These are phyloP conservation scores for Diphasiastrum complanatum DNA, from an alignment of 83 land plant genomes.

Conservation along the genomic window DNA sequence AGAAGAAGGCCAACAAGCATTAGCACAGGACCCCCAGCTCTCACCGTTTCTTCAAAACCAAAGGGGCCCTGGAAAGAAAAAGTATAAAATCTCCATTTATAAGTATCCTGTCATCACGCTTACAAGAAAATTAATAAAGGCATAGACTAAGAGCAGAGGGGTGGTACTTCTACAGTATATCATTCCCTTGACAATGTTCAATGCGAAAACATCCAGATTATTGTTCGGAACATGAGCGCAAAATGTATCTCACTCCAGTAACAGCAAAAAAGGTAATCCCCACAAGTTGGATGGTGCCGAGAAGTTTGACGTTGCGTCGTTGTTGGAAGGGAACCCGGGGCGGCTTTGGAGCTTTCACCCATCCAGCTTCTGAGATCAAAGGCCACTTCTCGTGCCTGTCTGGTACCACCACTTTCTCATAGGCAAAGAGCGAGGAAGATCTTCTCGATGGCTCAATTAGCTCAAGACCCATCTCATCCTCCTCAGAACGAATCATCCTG, in stretches of 20 bases:
- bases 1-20: constrained; percentile 24
- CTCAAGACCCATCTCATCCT: no score
- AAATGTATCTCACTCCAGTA: constrained; percentile 19
- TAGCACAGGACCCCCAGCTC: constrained; percentile 26
- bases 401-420: no score
- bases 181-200: neutral
- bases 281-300: constrained; percentile 26
- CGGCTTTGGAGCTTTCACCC: no score
- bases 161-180: neutral
- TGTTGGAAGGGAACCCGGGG: no score
- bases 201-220: neutral
- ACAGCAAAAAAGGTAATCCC: constrained; percentile 30
- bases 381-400: no score
- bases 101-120: neutral
- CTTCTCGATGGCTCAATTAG: no score
- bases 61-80: constrained; percentile 25
- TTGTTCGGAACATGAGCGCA: neutral
- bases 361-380: no score
- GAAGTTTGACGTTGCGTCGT: constrained; percentile 2
- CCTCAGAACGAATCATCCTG: no score
- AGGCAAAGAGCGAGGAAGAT: no score
- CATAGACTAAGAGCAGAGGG: neutral
- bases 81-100: neutral
- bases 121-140: neutral
- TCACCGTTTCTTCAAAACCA: constrained; percentile 28